Base-by-base conservation (phyloP, 331 rosid species). In the Malus hybrid region DNA sequence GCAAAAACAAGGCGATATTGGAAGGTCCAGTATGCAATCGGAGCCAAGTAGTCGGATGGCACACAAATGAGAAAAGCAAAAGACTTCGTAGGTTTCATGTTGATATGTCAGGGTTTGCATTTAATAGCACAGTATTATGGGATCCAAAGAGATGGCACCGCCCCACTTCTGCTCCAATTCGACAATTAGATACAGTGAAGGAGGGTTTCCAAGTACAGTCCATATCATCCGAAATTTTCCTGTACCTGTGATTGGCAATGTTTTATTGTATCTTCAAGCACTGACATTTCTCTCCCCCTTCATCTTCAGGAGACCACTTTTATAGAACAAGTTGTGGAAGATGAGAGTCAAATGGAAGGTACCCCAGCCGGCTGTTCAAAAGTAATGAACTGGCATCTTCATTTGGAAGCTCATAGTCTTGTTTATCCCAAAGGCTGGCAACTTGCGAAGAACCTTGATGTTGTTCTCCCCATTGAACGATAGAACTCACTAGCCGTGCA, bases 51-150 rank as follows among this genome's bases (percentile, higher is more conserved):
- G 77, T 84, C 76, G 99, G 99, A 70, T 95, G 99, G 99, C 97
- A 92, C 79, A 95, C 99, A 39, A 95, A 92, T 79, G 97, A 90
- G 86, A 95, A 86, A 85, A 92, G 97, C 72, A 90, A 85, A 83
- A 88, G 88, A 80, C 90, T 95, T 36, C 89, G 97, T 7, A 88
- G 99, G 88, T 95, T 95, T 87, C 99, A 95, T 78, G 98, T 95
- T 82, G 99, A 95, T 80, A 95, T 95, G 99, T 90, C 99, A 20
- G 99, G 99, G 62, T 95, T 95, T 87, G 99, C 98, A 78, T 92
- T 95, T 83, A 95, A 95, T 65, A 95, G 98, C 84, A 88, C 98
- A 82, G 88, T 95, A 80, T 73, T 95, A 81, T 95, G 99, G 99
- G 97, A 95, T 85, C 86, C 91, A 65, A 95, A 90, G 87, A 82